A percentile compares a stretch with the other conserved stretches of the same genome.
Conservation (phyloP, 805 yeast species). For the Kodamaea kakaduensis region DNA sequence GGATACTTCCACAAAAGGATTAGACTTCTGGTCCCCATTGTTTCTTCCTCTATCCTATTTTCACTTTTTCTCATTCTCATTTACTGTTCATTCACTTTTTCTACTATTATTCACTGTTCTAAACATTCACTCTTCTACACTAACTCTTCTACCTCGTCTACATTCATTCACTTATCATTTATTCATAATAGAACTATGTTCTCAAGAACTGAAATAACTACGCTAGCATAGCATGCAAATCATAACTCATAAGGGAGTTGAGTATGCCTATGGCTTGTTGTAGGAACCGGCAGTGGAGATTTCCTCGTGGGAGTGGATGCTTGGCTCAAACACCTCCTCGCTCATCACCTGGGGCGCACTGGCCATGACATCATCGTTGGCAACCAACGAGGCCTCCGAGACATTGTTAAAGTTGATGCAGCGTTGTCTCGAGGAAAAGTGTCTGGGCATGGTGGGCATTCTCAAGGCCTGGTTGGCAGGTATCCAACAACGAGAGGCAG, state of each 20-base stretch:
- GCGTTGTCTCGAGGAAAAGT: slow-evolving; percentile 35
- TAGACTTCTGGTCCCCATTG: too few species aligned
- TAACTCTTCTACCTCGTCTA: not conserved
- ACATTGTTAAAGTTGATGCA: slow-evolving; percentile 31
- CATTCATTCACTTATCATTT: slow-evolving; percentile 6
- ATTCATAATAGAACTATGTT: too few species aligned
- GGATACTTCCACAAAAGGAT: too few species aligned
- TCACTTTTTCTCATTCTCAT: too few species aligned
- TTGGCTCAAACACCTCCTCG: slow-evolving; percentile 34
- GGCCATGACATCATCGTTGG: slow-evolving; percentile 32
- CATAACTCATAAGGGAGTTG: too few species aligned
- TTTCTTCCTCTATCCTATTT: too few species aligned
- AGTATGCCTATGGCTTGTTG: slow-evolving; percentile 19
- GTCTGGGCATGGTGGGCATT: slow-evolving; percentile 20
- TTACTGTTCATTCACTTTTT: too few species aligned
- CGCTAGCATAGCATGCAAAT: slow-evolving; percentile 1
- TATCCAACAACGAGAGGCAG: slow-evolving; percentile 43
- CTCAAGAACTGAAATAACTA: too few species aligned
- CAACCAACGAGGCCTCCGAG: slow-evolving; percentile 28
- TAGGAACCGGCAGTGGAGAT: slow-evolving; percentile 43
- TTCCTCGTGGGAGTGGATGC: slow-evolving; percentile 39
- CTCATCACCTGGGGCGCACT: slow-evolving; percentile 12
- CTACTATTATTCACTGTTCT: too few species aligned
- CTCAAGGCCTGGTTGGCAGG: slow-evolving; percentile 22
- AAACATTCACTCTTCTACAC: too few species aligned